Conservation (phyloP, 306 rosid species). For the Prunus campanulata region DNA sequence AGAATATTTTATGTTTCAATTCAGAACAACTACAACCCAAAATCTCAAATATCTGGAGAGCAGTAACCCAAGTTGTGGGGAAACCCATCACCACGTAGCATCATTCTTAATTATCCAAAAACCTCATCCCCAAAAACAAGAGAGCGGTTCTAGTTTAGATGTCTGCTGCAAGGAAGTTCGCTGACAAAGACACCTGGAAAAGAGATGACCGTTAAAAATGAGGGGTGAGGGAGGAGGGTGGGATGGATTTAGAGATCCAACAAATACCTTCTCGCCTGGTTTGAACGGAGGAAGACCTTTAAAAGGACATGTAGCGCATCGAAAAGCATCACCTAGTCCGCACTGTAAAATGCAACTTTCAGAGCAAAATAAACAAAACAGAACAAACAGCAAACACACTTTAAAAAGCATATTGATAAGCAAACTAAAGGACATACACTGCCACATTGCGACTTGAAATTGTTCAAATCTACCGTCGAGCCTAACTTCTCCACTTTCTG, state of each 20-base stretch:
- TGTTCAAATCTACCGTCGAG: slow-evolving; percentile 63
- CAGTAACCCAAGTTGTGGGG: neutral
- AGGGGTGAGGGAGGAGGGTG: neutral
- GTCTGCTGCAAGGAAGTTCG: slow-evolving; percentile 83
- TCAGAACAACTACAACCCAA: neutral
- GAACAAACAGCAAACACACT: neutral
- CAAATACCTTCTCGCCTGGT: slow-evolving; percentile 86
- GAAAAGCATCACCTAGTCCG: slow-evolving; percentile 96
- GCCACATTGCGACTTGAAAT: slow-evolving; percentile 95
- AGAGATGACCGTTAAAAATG: neutral
- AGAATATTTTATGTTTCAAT: neutral
- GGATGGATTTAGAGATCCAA: neutral
- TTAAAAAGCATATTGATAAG: neutral
- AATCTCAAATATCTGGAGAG: neutral
- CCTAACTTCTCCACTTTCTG: slow-evolving; percentile 73
- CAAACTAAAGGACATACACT: slow-evolving; percentile 44
- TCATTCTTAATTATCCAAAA: neutral
- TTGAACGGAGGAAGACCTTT: slow-evolving; percentile 93
- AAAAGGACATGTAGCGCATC: slow-evolving; percentile 93
- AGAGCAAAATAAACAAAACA: slow-evolving; percentile 19
- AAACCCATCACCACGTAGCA: neutral
- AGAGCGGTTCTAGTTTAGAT: slow-evolving; percentile 25
- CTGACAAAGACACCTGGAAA: slow-evolving; percentile 60
- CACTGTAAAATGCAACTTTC: slow-evolving; percentile 61
- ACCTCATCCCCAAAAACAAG: neutral